A percentile compares a stretch with the other conserved stretches of the same genome.
phyloP scores from a whole-genome alignment of 2,329 filamentous ascomycete genomes.

The Fusarium sp. region DNA sequence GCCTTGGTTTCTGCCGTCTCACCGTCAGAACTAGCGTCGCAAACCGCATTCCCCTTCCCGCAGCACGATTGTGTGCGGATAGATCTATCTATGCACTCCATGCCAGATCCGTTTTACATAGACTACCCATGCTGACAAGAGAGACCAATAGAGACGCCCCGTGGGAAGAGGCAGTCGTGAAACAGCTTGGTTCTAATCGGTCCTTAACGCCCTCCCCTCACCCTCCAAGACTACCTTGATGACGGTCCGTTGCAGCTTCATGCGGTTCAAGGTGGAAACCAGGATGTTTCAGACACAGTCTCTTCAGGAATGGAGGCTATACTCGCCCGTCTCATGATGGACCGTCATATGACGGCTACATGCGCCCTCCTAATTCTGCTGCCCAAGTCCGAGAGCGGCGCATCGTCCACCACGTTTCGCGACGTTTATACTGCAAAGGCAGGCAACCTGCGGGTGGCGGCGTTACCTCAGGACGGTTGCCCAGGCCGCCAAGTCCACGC shows the following conservation, averaged over 20 bases:
- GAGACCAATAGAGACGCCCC: background rate
- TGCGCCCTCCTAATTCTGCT: background rate
- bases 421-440: background rate
- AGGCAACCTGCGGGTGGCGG: constrained; percentile 7
- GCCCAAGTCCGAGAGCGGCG: background rate
- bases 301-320: background rate
- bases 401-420: background rate
- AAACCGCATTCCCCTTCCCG: background rate
- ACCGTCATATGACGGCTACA: background rate
- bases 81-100: constrained; percentile 5
- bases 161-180: background rate
- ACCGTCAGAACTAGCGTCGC: constrained; percentile 2
- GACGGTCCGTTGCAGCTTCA: background rate
- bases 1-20: background rate
- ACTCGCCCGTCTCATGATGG: background rate
- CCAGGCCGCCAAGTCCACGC: background rate
- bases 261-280: background rate
- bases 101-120: constrained; percentile 12
- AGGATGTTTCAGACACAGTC: background rate
- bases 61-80: background rate
- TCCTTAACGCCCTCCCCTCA: background rate
- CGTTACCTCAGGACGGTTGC: background rate
- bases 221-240: background rate
- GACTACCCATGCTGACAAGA: background rate
- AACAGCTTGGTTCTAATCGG: constrained; percentile 2